Evolutionary conservation across 1,284 basidiomycete genomes (phyloP).

Genomic region (Melampsora americana): DNA sequence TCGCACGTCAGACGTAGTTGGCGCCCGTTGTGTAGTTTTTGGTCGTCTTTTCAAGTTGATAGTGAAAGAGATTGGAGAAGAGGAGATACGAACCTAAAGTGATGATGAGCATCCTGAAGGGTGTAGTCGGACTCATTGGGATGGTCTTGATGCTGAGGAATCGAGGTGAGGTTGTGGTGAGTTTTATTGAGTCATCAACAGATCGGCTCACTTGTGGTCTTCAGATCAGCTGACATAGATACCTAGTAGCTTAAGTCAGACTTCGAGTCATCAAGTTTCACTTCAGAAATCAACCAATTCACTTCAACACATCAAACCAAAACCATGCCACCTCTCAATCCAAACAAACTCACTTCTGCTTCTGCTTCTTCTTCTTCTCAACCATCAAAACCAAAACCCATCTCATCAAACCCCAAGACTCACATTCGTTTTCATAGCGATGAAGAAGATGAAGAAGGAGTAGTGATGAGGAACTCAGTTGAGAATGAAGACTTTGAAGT

Average conservation of each 20-base stretch:
- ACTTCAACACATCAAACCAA: not conserved
- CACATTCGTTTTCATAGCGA: not conserved
- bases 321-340: not conserved
- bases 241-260: too few species aligned
- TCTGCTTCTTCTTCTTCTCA: not conserved
- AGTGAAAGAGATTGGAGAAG: not conserved
- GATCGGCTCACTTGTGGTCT: too few species aligned
- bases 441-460: constrained; percentile 60
- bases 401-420: not conserved
- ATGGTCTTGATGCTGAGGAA: not conserved
- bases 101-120: too few species aligned
- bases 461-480: too few species aligned
- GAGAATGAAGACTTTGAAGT: too few species aligned
- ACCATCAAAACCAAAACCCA: not conserved
- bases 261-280: too few species aligned
- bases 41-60: not conserved
- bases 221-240: too few species aligned
- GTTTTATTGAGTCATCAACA: too few species aligned
- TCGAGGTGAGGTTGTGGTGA: too few species aligned
- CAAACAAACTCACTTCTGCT: not conserved
- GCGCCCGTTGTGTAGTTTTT: constrained; percentile 8
- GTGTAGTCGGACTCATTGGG: too few species aligned
- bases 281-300: too few species aligned
- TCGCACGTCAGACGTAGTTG: constrained; percentile 9
- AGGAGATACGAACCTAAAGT: not conserved